Evolutionary conservation across 208 protist genomes (phyloP), one percentile per base, ranked within the genome.

Genomic region (Leishmania lainsoni): DNA sequence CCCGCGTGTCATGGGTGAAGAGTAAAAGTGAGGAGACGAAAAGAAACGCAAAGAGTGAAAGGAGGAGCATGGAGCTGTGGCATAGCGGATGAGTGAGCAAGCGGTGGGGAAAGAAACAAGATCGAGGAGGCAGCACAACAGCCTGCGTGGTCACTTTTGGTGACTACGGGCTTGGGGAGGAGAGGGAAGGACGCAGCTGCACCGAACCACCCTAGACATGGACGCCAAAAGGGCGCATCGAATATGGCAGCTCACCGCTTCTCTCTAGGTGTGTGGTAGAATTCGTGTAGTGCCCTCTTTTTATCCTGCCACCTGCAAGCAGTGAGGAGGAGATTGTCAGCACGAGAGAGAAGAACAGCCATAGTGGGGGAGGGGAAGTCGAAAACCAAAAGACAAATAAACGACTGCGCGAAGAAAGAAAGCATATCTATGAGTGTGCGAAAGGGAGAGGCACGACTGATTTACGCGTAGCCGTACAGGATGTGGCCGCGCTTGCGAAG

Each of bases 401-500:
- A 61, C 4, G 8, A 29, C 56, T 3, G 56, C 26, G 12, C 3
- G 26, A 12, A 61, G 5, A 61, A 61, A 61, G 0, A 32, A 61
- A 9, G 56, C 10, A 22, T 61, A 61, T 61, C 56, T 61, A 61
- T 61, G 56, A 61, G 26, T 61, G 56, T 22, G 26, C 56, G 20
- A 9, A 17, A 22, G 26, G 17, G 2, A 22, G 26, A 61, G 22
- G 0, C 35, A 39, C 35, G 35, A 39, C 2, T 39, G 35, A n/a
- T 49, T 61, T 87, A 90, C 81, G 90, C 94, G 83, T 96, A 98
- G 79, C 95, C 94, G 85, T 98, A 97, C 32, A 98, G 84, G 68
- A 95, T 97, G 83, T 94, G 85, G 79, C 95, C 95, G 78, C 89
- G 91, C 86, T 95, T 93, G 87, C 95, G 95, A 48, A 98, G 87